These are phyloP conservation scores for Punica granatum DNA, from an alignment of 345 rosid species.

Conservation along the genomic window DNA sequence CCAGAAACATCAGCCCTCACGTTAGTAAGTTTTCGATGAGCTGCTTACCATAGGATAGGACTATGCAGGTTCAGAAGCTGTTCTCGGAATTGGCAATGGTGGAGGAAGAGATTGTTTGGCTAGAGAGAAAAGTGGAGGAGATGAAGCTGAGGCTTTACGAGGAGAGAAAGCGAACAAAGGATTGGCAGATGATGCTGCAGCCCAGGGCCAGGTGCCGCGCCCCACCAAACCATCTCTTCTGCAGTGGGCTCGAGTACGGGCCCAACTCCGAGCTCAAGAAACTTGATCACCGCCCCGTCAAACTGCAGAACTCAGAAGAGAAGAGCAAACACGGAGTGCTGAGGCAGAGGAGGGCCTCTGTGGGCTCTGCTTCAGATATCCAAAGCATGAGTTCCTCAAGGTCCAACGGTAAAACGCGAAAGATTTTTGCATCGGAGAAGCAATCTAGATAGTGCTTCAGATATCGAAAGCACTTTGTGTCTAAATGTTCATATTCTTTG, in stretches of 20 bases:
- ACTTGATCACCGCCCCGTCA: constrained; percentile 28
- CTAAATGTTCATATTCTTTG: too few relatives aligned
- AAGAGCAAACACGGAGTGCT: constrained; percentile 27
- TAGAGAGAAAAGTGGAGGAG: constrained; percentile 64
- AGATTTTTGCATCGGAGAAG: background rate
- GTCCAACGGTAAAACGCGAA: constrained; percentile 30
- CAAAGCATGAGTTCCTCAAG: constrained; percentile 34
- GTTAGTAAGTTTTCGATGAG: background rate
- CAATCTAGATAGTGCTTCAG: too few relatives aligned
- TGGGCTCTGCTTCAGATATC: constrained; percentile 52
- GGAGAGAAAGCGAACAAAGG: constrained; percentile 47
- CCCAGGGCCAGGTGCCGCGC: constrained; percentile 19
- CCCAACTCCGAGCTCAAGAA: constrained; percentile 3
- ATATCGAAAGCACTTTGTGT: too few relatives aligned
- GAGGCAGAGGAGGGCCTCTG: constrained; percentile 49
- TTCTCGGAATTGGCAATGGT: constrained; percentile 57
- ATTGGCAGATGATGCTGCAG: constrained; percentile 32
- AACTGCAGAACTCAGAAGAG: constrained; percentile 43
- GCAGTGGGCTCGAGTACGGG: constrained; percentile 9
- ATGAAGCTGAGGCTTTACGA: constrained; percentile 49
- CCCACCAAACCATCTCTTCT: constrained; percentile 21
- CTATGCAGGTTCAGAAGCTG: constrained; percentile 47
- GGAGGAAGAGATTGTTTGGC: constrained; percentile 65
- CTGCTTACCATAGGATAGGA: background rate
- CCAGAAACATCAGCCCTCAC: background rate